Evolutionary conservation across 1,139 yeast genomes (phyloP).

Genomic region (Pichia sp.): DNA sequence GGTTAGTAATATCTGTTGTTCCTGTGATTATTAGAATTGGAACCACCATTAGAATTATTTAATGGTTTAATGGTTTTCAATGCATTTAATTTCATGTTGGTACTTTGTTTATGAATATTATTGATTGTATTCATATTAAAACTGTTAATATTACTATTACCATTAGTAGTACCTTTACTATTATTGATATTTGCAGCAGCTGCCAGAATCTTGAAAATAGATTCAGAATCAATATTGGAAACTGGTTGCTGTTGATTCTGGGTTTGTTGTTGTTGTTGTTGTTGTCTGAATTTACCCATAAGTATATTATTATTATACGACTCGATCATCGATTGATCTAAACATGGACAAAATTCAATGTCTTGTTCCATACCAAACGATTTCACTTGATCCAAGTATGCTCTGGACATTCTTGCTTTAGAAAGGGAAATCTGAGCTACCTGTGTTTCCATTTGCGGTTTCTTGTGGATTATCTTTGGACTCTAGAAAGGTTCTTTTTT

Average conservation of each 20-base stretch:
- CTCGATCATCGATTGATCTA: conserved; percentile 25
- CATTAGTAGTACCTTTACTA: not conserved
- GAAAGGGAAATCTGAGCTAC: conserved; percentile 7
- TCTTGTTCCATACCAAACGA: conserved; percentile 70
- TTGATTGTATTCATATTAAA: not conserved
- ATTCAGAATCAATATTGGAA: conserved; percentile 18
- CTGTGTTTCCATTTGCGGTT: not conserved
- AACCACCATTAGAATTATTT: not conserved
- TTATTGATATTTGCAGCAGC: conserved; percentile 17
- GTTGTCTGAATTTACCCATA: not conserved
- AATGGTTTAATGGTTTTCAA: not conserved
- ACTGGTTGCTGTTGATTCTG: conserved; percentile 1
- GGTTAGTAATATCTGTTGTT: not conserved
- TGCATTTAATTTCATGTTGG: not conserved
- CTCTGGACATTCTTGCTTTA: conserved; percentile 30
- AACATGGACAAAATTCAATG: conserved; percentile 59
- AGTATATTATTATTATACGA: conserved; percentile 3
- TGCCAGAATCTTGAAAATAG: conserved; percentile 22
- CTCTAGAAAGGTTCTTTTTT: not conserved
- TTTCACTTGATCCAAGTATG: conserved; percentile 54
- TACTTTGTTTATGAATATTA: not conserved
- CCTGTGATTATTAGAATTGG: not conserved
- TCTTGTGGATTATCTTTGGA: no score
- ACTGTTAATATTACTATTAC: conserved; percentile 4
- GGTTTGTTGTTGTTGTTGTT: conserved; percentile 1